Evolutionary conservation across 108 stramenopile genomes (phyloP), one percentile per base, ranked within the genome.

Genomic region (Stephanodiscus minutulus): DNA sequence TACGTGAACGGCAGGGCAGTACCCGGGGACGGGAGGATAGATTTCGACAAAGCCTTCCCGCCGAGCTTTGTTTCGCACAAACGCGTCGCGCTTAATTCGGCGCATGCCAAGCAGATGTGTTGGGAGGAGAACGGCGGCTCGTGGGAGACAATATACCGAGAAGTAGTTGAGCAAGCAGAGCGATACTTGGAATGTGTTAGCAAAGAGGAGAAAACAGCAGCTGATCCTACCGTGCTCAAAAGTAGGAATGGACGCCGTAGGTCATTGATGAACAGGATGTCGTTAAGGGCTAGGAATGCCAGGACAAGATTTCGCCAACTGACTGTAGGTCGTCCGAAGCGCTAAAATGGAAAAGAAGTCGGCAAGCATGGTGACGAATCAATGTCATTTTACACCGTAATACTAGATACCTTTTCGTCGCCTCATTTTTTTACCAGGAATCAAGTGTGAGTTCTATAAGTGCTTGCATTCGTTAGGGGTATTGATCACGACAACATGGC

Each of bases 71-170:
- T 79, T 21, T 41, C 68, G 17, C 64, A 70, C 69, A 79, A 82
- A 70, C 59, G 60, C 31, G 48, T 82, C 3, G 60, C 73, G 2
- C 49, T 85, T 8, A 37, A 66, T 57, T 82, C 82, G 25, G 52
- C 76, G 47, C 84, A 85, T 61, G 73, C 84, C 7, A 82, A 82
- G 53, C 84, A 85, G 61, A 82, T 85, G 73, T 82, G 81, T 53
- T 82, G 84, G 84, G 84, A 85, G 55, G 81, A 85, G 28, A 66
- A 58, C 37, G 77, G 78, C 3, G 84, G 84, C 0, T 55, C 50
- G 41, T 71, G 77, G 18, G 73, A 73, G 3, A 75, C 25, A 21
- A 48, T 85, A n/a, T 76, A 57, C 63, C 11, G 58, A 10, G 73
- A 85, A 66, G 82, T 85, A n/a, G 60, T 64, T 12, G 64, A 78